phyloP scores from a whole-genome alignment of 2,329 filamentous ascomycete species.

The Fusarium irregulare region DNA sequence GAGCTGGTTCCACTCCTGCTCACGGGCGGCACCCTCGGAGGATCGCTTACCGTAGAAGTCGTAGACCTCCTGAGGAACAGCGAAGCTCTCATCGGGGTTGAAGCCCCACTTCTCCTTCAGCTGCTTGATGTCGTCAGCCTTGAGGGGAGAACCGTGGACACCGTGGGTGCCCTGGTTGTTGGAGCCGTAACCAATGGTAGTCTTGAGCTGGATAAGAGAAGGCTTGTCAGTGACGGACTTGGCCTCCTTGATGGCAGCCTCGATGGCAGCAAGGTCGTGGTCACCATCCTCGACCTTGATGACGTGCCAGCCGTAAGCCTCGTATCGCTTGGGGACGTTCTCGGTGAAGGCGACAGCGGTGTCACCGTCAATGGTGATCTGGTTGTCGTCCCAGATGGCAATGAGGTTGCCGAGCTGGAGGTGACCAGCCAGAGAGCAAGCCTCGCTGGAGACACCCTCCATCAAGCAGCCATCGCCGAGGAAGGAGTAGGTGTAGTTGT shows the following conservation, averaged over 20 bases:
- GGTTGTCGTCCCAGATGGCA: slow-evolving; percentile 97
- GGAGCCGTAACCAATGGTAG: slow-evolving; percentile 97
- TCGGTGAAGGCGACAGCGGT: slow-evolving; percentile 97
- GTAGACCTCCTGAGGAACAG: slow-evolving; percentile 94
- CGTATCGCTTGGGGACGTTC: slow-evolving; percentile 93
- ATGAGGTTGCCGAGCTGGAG: slow-evolving; percentile 98
- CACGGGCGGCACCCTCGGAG: slow-evolving; percentile 84
- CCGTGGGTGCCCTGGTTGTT: slow-evolving; percentile 91
- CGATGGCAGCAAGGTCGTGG: slow-evolving; percentile 86
- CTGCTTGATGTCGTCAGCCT: slow-evolving; percentile 91
- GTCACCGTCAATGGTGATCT: slow-evolving; percentile 95
- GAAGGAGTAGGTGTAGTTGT: slow-evolving; percentile 98
- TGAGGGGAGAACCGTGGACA: slow-evolving; percentile 96
- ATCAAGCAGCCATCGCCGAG: slow-evolving; percentile 98
- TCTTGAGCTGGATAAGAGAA: slow-evolving; percentile 94
- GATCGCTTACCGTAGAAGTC: slow-evolving; percentile 89
- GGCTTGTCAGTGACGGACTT: slow-evolving; percentile 96
- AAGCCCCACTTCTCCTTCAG: slow-evolving; percentile 97
- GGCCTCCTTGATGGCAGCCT: slow-evolving; percentile 86
- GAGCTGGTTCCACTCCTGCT: slow-evolving; percentile 95
- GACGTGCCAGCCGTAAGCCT: slow-evolving; percentile 96
- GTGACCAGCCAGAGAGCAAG: slow-evolving; percentile 91
- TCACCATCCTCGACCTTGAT: slow-evolving; percentile 88
- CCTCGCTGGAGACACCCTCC: slow-evolving; percentile 97
- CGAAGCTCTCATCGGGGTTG: slow-evolving; percentile 92